Conservation (phyloP, 306 rosid genomes). For the Vigna hirtella region DNA sequence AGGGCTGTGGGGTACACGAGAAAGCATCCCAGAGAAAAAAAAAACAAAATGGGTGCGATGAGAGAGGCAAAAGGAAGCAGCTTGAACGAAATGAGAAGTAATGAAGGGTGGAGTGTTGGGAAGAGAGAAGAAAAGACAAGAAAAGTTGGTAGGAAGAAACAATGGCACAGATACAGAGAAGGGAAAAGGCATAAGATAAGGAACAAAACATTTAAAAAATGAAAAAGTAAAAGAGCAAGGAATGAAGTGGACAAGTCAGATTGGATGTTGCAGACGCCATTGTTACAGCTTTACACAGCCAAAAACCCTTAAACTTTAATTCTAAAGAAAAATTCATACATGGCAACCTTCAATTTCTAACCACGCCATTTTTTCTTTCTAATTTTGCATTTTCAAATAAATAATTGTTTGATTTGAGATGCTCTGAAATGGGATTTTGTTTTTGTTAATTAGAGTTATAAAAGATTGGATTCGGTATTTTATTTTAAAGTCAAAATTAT, state of each 20-base stretch:
- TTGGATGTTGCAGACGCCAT: background rate
- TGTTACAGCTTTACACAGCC: background rate
- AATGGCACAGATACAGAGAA: background rate
- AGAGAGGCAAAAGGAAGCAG: conserved; percentile 20
- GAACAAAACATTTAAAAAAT: background rate
- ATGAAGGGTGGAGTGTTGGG: background rate
- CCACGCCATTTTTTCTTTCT: background rate
- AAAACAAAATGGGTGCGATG: conserved; percentile 22
- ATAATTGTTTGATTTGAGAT: too few species aligned
- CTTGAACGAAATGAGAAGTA: background rate
- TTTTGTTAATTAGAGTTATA: too few species aligned
- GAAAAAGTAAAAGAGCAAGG: background rate
- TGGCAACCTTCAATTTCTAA: background rate
- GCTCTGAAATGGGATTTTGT: too few species aligned
- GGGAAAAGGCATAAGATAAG: background rate
- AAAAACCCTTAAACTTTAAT: too few species aligned
- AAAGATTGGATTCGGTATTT: too few species aligned
- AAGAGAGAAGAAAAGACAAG: background rate
- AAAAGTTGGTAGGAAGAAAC: background rate
- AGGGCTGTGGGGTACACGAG: background rate
- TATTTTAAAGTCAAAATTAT: too few species aligned
- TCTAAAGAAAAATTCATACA: too few species aligned
- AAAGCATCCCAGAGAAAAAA: background rate
- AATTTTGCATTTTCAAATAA: background rate
- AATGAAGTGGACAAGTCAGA: conserved; percentile 28